Conservation (phyloP, 768 basidiomycete species). For the Amanita inopinata region DNA sequence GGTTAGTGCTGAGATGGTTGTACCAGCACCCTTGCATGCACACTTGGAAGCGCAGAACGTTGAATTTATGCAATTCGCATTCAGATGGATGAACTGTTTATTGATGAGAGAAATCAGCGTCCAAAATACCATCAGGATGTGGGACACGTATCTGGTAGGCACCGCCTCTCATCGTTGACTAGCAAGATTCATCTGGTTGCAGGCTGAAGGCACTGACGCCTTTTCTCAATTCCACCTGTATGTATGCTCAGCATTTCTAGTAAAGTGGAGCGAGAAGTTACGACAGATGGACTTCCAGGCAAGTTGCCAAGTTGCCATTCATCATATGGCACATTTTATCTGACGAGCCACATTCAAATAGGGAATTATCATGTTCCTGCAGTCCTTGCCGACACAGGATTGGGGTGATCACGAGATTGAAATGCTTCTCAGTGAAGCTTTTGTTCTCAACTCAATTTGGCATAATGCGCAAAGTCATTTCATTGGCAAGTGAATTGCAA, state of each 20-base stretch:
- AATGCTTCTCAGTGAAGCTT: slow-evolving; percentile 91
- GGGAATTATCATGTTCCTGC: slow-evolving; percentile 99
- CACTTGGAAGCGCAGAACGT: slow-evolving; percentile 89
- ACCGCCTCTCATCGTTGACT: neutral
- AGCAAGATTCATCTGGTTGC: slow-evolving; percentile 4
- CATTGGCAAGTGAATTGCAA: slow-evolving; percentile 37
- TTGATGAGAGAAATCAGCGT: slow-evolving; percentile 98
- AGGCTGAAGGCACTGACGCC: slow-evolving; percentile 97
- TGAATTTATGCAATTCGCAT: slow-evolving; percentile 99
- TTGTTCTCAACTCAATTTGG: slow-evolving; percentile 88
- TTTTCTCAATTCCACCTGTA: slow-evolving; percentile 99
- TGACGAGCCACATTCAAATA: slow-evolving; percentile 22
- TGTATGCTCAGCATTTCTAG: slow-evolving; percentile 95
- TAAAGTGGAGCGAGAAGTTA: slow-evolving; percentile 89
- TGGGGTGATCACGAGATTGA: slow-evolving; percentile 98
- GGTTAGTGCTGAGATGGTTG: slow-evolving; percentile 5
- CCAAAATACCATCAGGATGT: slow-evolving; percentile 95
- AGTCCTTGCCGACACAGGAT: slow-evolving; percentile 81
- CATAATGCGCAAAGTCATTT: slow-evolving; percentile 89
- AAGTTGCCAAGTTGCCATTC: slow-evolving; percentile 16
- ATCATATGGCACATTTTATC: no score
- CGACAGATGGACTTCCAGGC: slow-evolving; percentile 99
- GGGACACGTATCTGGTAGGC: slow-evolving; percentile 96
- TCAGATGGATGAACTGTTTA: slow-evolving; percentile 99
- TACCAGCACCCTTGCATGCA: slow-evolving; percentile 67